Conservation (phyloP, 129 eudicot genomes). For the Saposhnikovia divaricata region DNA sequence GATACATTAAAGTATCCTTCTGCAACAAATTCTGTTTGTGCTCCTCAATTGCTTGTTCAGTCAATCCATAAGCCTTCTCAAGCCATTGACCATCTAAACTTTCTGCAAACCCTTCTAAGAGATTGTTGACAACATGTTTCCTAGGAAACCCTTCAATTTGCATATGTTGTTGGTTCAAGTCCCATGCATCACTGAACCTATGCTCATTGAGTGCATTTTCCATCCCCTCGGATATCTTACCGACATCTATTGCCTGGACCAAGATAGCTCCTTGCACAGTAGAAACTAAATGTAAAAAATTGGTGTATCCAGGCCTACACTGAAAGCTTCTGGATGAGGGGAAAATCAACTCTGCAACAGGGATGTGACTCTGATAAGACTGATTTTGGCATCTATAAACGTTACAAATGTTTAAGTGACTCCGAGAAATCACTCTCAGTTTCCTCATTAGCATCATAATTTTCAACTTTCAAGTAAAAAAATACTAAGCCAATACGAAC, state of each 20-base stretch:
- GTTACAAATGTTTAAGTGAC: slow-evolving; percentile 12
- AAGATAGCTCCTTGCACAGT: slow-evolving; percentile 49
- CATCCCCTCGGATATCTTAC: slow-evolving; percentile 54
- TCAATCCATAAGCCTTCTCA: slow-evolving; percentile 61
- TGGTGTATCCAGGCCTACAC: slow-evolving; percentile 1
- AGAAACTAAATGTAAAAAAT: slow-evolving; percentile 30
- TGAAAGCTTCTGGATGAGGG: background rate
- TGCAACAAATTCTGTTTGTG: slow-evolving; percentile 71
- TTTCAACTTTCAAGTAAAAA: background rate
- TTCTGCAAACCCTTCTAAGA: slow-evolving; percentile 42
- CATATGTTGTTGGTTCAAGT: slow-evolving; percentile 67
- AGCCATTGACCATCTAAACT: slow-evolving; percentile 52
- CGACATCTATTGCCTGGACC: slow-evolving; percentile 76
- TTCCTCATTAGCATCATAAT: slow-evolving; percentile 18
- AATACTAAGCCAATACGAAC: slow-evolving; percentile 9
- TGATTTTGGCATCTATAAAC: slow-evolving; percentile 14
- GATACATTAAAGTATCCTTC: slow-evolving; percentile 54
- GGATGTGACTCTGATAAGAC: slow-evolving; percentile 8
- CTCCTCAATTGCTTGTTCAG: slow-evolving; percentile 58
- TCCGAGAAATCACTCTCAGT: slow-evolving; percentile 4
- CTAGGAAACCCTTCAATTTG: slow-evolving; percentile 82
- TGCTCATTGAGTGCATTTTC: slow-evolving; percentile 50
- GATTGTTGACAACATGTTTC: slow-evolving; percentile 54
- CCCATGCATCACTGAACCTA: slow-evolving; percentile 63
- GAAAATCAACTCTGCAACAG: background rate